These are phyloP conservation scores for Penicillium sumatraense DNA, from an alignment of 2,329 filamentous ascomycete genomes.

Conservation along the genomic window DNA sequence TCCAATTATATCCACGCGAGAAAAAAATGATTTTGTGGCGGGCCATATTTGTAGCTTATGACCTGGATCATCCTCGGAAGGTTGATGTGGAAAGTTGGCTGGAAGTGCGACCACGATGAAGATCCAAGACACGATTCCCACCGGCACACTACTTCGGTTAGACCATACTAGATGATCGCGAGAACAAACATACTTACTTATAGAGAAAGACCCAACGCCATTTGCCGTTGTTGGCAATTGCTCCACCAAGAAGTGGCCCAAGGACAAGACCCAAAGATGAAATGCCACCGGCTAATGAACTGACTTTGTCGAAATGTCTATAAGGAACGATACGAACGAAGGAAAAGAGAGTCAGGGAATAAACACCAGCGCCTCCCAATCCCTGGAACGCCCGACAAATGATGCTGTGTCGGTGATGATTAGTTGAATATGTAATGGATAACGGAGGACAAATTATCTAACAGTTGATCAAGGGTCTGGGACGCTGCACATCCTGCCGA, in stretches of 20 bases:
- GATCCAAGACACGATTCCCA: slow-evolving; percentile 12
- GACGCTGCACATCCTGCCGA: slow-evolving; percentile 48
- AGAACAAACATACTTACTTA: slow-evolving; percentile 53
- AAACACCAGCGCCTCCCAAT: slow-evolving; percentile 65
- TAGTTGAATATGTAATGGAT: too few relatives aligned
- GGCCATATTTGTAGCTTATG: not conserved
- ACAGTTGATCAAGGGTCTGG: slow-evolving; percentile 41
- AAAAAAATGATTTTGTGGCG: not conserved
- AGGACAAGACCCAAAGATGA: slow-evolving; percentile 56
- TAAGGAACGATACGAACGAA: slow-evolving; percentile 61
- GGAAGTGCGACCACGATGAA: slow-evolving; percentile 13
- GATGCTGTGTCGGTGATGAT: too few relatives aligned
- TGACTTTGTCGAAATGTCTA: slow-evolving; percentile 56
- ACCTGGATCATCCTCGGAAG: not conserved
- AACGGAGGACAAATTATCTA: too few relatives aligned
- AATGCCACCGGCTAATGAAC: slow-evolving; percentile 60
- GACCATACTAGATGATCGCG: not conserved
- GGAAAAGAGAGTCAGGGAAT: slow-evolving; percentile 63
- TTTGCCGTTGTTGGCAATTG: slow-evolving; percentile 56
- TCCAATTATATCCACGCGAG: not conserved
- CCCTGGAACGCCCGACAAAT: slow-evolving; percentile 43
- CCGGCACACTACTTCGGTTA: slow-evolving; percentile 16
- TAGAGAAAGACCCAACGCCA: slow-evolving; percentile 68
- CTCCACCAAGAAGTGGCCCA: slow-evolving; percentile 62
- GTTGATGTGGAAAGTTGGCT: slow-evolving; percentile 9